These are phyloP conservation scores for Akanthomyces lecanii DNA, from an alignment of 2,329 filamentous ascomycete genomes.

Conservation along the genomic window DNA sequence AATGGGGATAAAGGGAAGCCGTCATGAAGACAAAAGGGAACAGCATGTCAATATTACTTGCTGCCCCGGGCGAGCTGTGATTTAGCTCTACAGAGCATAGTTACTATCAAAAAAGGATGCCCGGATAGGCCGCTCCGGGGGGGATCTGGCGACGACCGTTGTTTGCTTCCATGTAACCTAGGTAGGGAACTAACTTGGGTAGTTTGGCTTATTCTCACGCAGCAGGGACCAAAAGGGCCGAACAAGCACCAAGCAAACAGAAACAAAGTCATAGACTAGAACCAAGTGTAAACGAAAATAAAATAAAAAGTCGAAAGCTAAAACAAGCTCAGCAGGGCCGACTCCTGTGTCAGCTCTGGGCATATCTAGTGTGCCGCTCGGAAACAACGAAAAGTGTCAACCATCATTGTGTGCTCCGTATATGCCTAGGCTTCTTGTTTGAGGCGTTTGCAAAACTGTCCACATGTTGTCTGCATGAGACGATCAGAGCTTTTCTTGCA, in stretches of 20 bases:
- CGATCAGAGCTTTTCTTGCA: background rate
- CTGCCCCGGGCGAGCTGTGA: no score
- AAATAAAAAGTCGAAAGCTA: background rate
- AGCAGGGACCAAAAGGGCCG: background rate
- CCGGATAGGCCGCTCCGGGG: no score
- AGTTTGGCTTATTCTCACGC: background rate
- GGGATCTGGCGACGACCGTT: background rate
- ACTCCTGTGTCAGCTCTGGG: no score
- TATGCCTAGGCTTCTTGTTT: no score
- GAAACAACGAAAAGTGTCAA: no score
- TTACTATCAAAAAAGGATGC: no score
- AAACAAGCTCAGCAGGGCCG: no score
- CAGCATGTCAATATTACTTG: no score
- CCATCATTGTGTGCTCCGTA: no score
- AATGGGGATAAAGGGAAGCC: background rate
- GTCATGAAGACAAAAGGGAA: background rate
- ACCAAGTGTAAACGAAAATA: no score
- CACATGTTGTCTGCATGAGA: background rate
- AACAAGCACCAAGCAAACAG: background rate
- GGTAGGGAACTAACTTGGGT: background rate
- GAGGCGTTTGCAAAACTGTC: background rate
- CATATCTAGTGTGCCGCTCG: no score
- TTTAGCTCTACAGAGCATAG: background rate
- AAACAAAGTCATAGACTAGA: no score
- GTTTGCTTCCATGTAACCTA: background rate